phyloP scores from a whole-genome alignment of 2,329 filamentous ascomycete species.

The Colletotrichum orchidophilum region DNA sequence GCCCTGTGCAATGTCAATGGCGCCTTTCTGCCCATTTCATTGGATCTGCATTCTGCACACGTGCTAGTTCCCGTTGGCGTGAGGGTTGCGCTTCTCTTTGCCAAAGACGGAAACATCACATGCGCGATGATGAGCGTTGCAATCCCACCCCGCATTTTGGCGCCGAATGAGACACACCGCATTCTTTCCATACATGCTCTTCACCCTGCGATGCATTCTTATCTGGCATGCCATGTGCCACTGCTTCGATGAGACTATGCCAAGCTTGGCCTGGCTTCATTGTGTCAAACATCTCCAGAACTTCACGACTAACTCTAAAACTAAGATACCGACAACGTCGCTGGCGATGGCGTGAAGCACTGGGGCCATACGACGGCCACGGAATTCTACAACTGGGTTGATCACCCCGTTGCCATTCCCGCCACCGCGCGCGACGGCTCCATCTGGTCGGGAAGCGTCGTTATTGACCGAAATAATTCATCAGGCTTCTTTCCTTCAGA shows the following conservation, averaged over 20 bases:
- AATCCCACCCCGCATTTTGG: conserved; percentile 29
- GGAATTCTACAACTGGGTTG: conserved; percentile 71
- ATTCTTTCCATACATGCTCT: background rate
- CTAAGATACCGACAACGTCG: conserved; percentile 46
- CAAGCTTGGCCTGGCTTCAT: background rate
- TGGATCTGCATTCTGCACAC: conserved; percentile 30
- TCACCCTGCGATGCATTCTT: background rate
- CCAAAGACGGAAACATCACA: conserved; percentile 30
- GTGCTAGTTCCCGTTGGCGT: conserved; percentile 29
- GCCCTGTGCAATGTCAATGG: conserved; percentile 41
- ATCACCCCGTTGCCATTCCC: conserved; percentile 70
- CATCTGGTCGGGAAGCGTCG: conserved; percentile 64
- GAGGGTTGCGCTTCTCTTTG: conserved; percentile 18
- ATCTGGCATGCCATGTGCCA: background rate
- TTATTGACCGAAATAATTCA: conserved; percentile 71
- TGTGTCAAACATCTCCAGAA: background rate
- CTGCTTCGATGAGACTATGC: background rate
- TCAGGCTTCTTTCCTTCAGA: conserved; percentile 72
- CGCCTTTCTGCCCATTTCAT: conserved; percentile 32
- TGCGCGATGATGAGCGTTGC: conserved; percentile 27
- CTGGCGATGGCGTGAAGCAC: conserved; percentile 62
- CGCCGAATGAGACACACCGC: background rate
- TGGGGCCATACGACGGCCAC: conserved; percentile 73
- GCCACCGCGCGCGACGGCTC: conserved; percentile 53
- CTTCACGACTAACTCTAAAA: background rate